Base-by-base conservation (phyloP, 1,139 yeast genomes). In the Candida sanyaensis region DNA sequence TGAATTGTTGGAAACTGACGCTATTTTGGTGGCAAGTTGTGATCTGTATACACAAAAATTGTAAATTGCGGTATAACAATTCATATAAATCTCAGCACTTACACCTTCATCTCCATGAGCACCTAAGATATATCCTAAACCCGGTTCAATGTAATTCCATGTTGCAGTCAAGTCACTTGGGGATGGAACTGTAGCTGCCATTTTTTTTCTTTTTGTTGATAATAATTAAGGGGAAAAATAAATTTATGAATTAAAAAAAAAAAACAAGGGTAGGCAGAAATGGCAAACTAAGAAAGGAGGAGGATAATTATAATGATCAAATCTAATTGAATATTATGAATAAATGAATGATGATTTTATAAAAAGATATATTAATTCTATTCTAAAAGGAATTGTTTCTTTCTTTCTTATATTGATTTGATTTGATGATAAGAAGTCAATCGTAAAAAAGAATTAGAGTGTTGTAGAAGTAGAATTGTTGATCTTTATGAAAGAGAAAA, bases 41-140 rank as follows among this genome's bases (percentile, higher is more conserved):
- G 93, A 84, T 57, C 87, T 87, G 57, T 89, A 86, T 45, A 89
- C 93, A 72, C 99, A 93, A 65, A 89, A 93, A 69, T 92, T 92
- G 73, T 92, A 95, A 55, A 93, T 88, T 4, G 96, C 96, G 1
- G 96, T 88, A 64, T 86, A 86, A 50, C 80, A 75, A 59, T 75
- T 71, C 85, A 87, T 86, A 62, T 86, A 87, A 85, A 86, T 86
- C 52, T 78, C 76, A 21, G 91, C 81, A 13, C 86, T 83, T 40
- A 86, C 79, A 4, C 88, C 86, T 51, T 83, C 82, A 57, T 77
- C 82, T 46, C 81, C 80, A 45, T 81, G 75, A 37, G 84, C 83
- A 2, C 92, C 95, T 51, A 87, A 71, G 48, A 87, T 86, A 60
- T 80, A 80, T 56, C 81, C 81, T 42, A 87, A 68, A 7, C 90